These are phyloP conservation scores for Penicillium janthinellum DNA, from an alignment of 2,329 filamentous ascomycete species.

Conservation along the genomic window DNA sequence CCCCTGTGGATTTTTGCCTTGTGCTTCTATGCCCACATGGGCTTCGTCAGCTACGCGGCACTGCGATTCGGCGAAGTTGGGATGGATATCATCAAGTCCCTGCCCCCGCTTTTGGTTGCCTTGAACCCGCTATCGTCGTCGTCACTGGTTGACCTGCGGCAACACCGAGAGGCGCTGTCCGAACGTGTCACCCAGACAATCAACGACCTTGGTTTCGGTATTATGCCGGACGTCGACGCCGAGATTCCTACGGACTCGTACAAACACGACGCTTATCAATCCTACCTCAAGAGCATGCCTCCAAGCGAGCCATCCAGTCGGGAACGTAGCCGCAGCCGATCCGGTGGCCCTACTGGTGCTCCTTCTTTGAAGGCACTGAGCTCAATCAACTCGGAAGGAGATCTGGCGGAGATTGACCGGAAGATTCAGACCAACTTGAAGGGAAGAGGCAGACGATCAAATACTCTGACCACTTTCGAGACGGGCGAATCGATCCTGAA, in stretches of 20 bases:
- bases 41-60: slow-evolving; percentile 83
- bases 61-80: slow-evolving; percentile 91
- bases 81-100: slow-evolving; percentile 94
- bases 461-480: slow-evolving; percentile 20
- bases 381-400: slow-evolving; percentile 63
- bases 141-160: slow-evolving; percentile 73
- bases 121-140: slow-evolving; percentile 80
- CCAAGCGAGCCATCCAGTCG: slow-evolving; percentile 55
- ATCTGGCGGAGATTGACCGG: slow-evolving; percentile 77
- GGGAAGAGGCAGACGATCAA: slow-evolving; percentile 56
- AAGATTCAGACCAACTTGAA: slow-evolving; percentile 77
- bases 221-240: slow-evolving; percentile 87
- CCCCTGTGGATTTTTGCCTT: slow-evolving; percentile 74
- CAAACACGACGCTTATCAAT: slow-evolving; percentile 27
- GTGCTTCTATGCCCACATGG: slow-evolving; percentile 75
- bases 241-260: slow-evolving; percentile 61
- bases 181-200: slow-evolving; percentile 82
- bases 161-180: slow-evolving; percentile 70
- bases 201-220: slow-evolving; percentile 88
- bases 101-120: slow-evolving; percentile 80
- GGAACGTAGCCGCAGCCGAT: slow-evolving; percentile 68
- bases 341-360: slow-evolving; percentile 51
- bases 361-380: slow-evolving; percentile 71
- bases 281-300: slow-evolving; percentile 31
- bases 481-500: slow-evolving; percentile 26